A percentile compares a stretch with the other conserved stretches of the same genome.
phyloP scores from a whole-genome alignment of 176 grass and related monocot genomes.

The Typha latifolia region DNA sequence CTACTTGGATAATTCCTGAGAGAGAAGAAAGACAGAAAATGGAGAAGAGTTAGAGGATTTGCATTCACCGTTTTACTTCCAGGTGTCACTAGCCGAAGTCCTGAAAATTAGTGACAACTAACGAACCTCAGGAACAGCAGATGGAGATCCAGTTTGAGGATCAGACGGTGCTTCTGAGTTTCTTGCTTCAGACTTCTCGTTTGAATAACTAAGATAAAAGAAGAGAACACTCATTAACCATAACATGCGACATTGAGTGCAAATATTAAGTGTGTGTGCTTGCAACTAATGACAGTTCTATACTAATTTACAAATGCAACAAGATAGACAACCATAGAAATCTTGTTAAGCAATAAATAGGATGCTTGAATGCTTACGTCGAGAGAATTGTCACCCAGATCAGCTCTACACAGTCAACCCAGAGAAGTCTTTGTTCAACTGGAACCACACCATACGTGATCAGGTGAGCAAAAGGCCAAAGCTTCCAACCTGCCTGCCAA shows the following conservation, averaged over 20 bases:
- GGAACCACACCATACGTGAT: slow-evolving; percentile 84
- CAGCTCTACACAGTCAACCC: slow-evolving; percentile 91
- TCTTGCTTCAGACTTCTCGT: slow-evolving; percentile 96
- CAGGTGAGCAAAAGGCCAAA: slow-evolving; percentile 94
- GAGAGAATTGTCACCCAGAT: slow-evolving; percentile 96
- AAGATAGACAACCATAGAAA: no score
- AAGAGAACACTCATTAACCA: not conserved
- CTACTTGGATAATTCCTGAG: slow-evolving; percentile 28
- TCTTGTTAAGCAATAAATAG: slow-evolving; percentile 6
- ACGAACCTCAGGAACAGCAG: slow-evolving; percentile 13
- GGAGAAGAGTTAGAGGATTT: not conserved
- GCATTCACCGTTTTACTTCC: not conserved
- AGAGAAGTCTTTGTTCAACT: slow-evolving; percentile 88
- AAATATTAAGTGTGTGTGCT: no score
- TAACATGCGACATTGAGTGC: not conserved
- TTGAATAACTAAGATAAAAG: slow-evolving; percentile 53
- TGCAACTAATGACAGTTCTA: no score
- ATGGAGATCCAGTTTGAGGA: not conserved
- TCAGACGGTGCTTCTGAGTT: slow-evolving; percentile 29
- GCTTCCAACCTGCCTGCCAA: slow-evolving; percentile 84
- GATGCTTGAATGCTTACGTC: slow-evolving; percentile 44
- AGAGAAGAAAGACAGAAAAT: not conserved
- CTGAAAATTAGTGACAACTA: not conserved
- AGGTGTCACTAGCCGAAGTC: not conserved
- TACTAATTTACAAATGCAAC: no score